Percentiles rank a stretch among this genome's conserved stretches.
These are phyloP conservation scores for Leptographium flavum DNA, from an alignment of 2,329 filamentous ascomycete genomes.

Conservation along the genomic window DNA sequence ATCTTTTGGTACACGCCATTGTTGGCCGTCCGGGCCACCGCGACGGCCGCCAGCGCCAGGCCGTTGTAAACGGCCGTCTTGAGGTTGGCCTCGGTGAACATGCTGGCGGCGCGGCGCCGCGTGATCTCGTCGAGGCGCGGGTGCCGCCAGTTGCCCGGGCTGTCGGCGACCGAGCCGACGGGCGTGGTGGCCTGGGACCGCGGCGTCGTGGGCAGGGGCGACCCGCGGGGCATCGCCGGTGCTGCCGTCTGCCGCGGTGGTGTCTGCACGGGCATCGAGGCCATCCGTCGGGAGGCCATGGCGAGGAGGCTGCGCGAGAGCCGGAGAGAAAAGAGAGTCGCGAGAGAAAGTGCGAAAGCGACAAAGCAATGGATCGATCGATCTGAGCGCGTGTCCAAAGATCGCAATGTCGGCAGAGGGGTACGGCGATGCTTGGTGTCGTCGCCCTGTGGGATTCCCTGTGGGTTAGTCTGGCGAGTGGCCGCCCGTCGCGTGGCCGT, in stretches of 20 bases:
- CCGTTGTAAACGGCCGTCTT: constrained; percentile 56
- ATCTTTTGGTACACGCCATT: constrained; percentile 19
- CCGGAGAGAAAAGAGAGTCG: not conserved
- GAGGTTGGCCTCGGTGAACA: constrained; percentile 67
- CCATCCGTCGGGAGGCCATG: not conserved
- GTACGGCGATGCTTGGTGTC: too few relatives aligned
- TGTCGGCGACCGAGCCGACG: constrained; percentile 32
- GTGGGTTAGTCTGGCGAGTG: not conserved
- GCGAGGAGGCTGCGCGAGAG: not conserved
- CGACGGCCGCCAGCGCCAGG: constrained; percentile 18
- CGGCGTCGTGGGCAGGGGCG: not conserved
- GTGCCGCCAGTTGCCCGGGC: constrained; percentile 78
- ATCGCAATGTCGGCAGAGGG: too few relatives aligned
- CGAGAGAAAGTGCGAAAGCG: too few relatives aligned
- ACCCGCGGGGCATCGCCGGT: not conserved
- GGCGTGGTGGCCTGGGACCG: constrained; percentile 7
- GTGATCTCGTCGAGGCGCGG: constrained; percentile 80
- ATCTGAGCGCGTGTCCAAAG: too few relatives aligned
- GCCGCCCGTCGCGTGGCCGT: too few relatives aligned
- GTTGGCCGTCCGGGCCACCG: constrained; percentile 5
- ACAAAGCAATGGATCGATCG: not conserved
- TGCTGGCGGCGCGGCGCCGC: constrained; percentile 60
- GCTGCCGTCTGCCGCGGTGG: not conserved
- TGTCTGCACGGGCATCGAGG: not conserved
- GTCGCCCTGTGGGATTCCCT: too few relatives aligned